Evolutionary conservation across 2,329 filamentous ascomycete genomes (phyloP), one percentile per base, ranked within the genome.

Genomic region (Ceratocystiopsis sp.): DNA sequence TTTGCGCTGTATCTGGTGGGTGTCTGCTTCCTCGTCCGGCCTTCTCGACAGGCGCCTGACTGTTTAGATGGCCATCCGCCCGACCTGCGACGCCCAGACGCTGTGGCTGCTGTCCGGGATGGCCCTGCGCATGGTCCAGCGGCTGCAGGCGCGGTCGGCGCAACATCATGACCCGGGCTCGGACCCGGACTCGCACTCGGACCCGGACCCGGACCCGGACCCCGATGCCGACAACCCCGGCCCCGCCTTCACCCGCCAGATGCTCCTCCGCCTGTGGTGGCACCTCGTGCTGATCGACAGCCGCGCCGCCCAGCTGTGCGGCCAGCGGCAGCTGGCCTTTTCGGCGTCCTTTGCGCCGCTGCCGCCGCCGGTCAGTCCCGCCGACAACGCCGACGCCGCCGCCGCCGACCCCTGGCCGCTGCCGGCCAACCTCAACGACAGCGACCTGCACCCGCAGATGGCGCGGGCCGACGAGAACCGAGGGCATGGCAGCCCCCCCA

Each of bases 41-140:
- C 16, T 33, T 33, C 9, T 33, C 8, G 16, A 15, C 64, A 6
- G 43, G 42, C n/a, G n/a, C n/a, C n/a, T n/a, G n/a, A n/a, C n/a
- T n/a, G n/a, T n/a, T n/a, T n/a, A n/a, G n/a, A n/a, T 49, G 3
- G 41, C 45, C 0, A 43, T 45, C 8, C 45, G 45, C 56, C 67
- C 15, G 57, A 63, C 2, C 59, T 66, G 68, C 37, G 63, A 63
- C 50, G 49, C 67, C 45, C 51, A 61, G 8, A 68, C 71, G 2
- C 63, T 73, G 13, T 79, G 75, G 71, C 69, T 73, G 38, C 61
- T 80, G 47, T 72, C 70, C 0, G 74, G 73, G 0, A 60, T 78
- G 8, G 65, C 68, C 9, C 63, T 71, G 15, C 58, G 67, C 6
- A 65, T 71, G 53, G 67, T 60, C 0, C 63, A 67, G n/a, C 60